phyloP scores from a whole-genome alignment of 495 filamentous ascomycete species.

The Penicillium samsonianum region DNA sequence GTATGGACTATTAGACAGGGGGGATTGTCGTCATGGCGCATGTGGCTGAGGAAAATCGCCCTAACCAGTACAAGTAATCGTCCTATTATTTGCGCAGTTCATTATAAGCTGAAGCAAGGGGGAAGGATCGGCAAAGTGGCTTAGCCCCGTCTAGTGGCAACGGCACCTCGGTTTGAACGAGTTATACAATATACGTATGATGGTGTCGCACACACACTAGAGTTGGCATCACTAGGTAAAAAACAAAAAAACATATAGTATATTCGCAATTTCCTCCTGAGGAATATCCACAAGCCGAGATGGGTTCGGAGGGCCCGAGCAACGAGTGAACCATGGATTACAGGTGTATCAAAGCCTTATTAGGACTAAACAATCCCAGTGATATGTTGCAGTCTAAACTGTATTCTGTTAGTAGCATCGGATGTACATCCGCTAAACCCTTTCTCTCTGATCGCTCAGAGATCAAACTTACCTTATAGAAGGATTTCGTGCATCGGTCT shows the following conservation, averaged over 20 bases:
- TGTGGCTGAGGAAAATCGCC: background rate
- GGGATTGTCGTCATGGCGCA: constrained; percentile 9
- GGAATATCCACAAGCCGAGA: background rate
- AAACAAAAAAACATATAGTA: too few relatives aligned
- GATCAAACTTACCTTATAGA: constrained; percentile 5
- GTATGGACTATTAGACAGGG: background rate
- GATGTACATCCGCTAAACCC: background rate
- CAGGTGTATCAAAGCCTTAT: background rate
- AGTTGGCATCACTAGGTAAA: too few relatives aligned
- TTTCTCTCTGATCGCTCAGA: background rate
- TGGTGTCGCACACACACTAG: too few relatives aligned
- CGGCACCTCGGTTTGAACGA: background rate
- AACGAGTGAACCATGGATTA: background rate
- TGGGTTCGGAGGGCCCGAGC: constrained; percentile 4
- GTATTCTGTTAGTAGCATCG: constrained; percentile 7
- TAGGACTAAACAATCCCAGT: background rate
- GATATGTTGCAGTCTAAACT: background rate
- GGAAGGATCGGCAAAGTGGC: constrained; percentile 9
- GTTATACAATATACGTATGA: background rate
- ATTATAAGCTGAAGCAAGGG: constrained; percentile 9
- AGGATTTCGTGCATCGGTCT: constrained; percentile 10
- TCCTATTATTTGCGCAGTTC: background rate
- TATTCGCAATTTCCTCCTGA: background rate
- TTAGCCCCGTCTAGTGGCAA: constrained; percentile 1
- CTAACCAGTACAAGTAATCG: too few relatives aligned